Conservation (phyloP, 768 basidiomycete genomes). For the Rhodocollybia butyracea region DNA sequence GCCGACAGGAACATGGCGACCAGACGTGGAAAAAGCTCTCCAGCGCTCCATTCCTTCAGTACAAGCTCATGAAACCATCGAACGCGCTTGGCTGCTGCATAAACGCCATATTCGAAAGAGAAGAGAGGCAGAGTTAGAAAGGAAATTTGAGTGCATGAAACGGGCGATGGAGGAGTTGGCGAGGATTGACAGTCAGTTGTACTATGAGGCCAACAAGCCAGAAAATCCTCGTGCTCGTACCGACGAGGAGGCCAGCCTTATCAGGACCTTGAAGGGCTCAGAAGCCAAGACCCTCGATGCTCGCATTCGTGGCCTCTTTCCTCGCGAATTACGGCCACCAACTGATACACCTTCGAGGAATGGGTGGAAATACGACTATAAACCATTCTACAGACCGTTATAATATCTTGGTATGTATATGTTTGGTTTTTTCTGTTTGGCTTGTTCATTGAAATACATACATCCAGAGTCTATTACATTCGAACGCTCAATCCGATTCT, state of each 20-base stretch:
- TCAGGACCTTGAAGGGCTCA: conserved; percentile 59
- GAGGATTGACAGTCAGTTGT: conserved; percentile 54
- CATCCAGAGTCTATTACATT: too few species aligned
- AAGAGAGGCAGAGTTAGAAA: conserved; percentile 62
- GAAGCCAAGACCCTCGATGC: conserved; percentile 75
- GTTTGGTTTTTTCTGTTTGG: not conserved
- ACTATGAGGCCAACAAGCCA: conserved; percentile 67
- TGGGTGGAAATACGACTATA: conserved; percentile 91
- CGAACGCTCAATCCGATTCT: too few species aligned
- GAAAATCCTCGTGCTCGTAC: conserved; percentile 72
- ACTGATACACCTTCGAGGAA: conserved; percentile 78
- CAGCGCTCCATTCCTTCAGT: conserved; percentile 83
- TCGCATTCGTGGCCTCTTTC: conserved; percentile 77
- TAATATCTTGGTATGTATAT: conserved; percentile 17
- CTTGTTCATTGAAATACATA: too few species aligned
- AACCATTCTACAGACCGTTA: conserved; percentile 54
- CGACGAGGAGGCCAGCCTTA: conserved; percentile 50
- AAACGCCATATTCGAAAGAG: conserved; percentile 69
- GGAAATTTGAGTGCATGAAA: conserved; percentile 82
- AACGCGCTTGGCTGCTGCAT: conserved; percentile 86
- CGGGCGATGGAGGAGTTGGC: conserved; percentile 82
- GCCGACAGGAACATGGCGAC: conserved; percentile 83
- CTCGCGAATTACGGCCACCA: conserved; percentile 82
- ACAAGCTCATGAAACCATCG: conserved; percentile 90
- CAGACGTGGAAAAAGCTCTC: conserved; percentile 72